Base-by-base conservation (phyloP, 2,329 filamentous ascomycete genomes). In the Fusarium subglutinans region DNA sequence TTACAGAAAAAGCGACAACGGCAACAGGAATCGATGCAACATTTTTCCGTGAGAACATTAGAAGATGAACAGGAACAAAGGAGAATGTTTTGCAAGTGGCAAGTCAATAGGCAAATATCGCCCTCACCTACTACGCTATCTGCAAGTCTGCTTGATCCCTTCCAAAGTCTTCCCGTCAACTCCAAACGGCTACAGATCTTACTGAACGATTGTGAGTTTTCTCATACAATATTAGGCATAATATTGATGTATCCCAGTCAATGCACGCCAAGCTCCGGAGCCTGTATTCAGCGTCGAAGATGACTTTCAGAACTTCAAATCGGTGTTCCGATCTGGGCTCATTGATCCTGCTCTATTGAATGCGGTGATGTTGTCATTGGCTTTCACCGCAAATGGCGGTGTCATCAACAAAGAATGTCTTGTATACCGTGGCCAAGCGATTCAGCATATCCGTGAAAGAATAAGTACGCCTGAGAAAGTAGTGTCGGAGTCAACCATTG, bases 351-450 rank as follows among this genome's bases (percentile, higher is more conserved):
- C 83, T 57, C 79, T 86, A 11, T 48, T 82, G 3, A 84, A 79
- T 66, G 83, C 84, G 0, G 70, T 82, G 15, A 83, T 85, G 81
- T 79, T 85, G n/a, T 80, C 83, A 0, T 77, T 84, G 48, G 60
- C 77, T 15, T 83, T 83, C n/a, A 77, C 81, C 3, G 74, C 66
- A 2, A 78, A 77, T 6, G 54, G 58, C 4, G 75, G 74, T 4
- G 66, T 63, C 3, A 76, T 83, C 2, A 73, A 82, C 30, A 53
- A 50, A 2, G 80, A 85, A 38, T 83, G 75, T 57, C 81, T 86
- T 2, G 53, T 69, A 1, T 85, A 85, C 41, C 81, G 82, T 47
- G 76, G 72, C 22, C 66, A 81, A 22, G 79, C 81, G 1, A 63
- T 85, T 3, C 72, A 72, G 8, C 75, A 63, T 14, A 80, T 86